phyloP scores from a whole-genome alignment of 1,284 basidiomycete genomes.

The Anthracocystis setariae region DNA sequence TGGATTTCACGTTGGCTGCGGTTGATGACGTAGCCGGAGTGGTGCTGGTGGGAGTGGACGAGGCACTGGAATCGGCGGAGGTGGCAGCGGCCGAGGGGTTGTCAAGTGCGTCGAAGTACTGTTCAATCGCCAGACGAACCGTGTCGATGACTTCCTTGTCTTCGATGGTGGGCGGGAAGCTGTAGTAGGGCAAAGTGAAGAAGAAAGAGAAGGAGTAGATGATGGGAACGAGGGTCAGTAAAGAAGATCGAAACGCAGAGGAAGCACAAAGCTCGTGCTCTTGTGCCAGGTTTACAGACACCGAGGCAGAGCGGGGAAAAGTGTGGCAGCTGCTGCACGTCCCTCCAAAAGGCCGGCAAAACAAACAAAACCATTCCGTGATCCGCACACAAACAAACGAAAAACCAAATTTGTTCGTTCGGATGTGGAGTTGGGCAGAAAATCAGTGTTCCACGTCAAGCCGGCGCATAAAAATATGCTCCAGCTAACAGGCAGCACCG shows the following conservation, averaged over 20 bases:
- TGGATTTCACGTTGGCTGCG: slow-evolving; percentile 15
- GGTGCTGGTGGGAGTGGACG: slow-evolving; percentile 2
- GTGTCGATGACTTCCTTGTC: slow-evolving; percentile 51
- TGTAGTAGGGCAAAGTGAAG: slow-evolving; percentile 3
- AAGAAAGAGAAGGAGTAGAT: slow-evolving; percentile 2
- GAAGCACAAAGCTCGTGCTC: no score
- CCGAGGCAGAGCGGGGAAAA: no score
- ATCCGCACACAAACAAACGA: no score
- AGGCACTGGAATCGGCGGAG: neutral
- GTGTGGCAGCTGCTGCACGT: no score
- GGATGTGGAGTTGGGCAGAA: no score
- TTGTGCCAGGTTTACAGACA: no score
- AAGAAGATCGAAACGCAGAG: neutral
- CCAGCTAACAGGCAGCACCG: slow-evolving; percentile 4
- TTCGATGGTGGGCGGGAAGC: slow-evolving; percentile 53
- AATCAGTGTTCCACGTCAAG: no score
- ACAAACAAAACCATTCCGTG: no score
- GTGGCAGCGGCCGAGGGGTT: slow-evolving; percentile 1
- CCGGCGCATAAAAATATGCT: no score
- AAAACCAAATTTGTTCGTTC: no score
- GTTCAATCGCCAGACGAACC: slow-evolving; percentile 42
- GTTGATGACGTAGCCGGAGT: neutral
- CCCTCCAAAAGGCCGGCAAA: no score
- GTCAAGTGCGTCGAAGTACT: slow-evolving; percentile 47
- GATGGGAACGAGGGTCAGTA: no score